Evolutionary conservation across 257 asterid genomes (phyloP), one percentile per base, ranked within the genome.

Genomic region (Primulina huaijiensis): DNA sequence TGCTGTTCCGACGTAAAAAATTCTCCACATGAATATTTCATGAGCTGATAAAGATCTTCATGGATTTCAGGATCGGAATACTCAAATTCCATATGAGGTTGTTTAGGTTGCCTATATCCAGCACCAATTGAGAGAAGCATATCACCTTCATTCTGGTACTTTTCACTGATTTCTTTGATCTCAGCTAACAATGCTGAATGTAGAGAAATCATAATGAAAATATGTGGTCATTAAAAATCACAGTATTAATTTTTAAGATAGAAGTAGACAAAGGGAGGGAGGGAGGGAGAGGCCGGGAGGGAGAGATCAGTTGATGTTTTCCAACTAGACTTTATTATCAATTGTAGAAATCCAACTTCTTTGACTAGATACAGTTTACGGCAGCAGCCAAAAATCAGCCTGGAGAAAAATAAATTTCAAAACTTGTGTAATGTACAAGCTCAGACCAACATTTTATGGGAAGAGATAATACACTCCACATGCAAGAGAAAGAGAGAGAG

Each of bases 61-160:
- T 94, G 97, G 85, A 94, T 80, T 46, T 86, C 90, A 16, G 80
- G 82, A 81, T 94, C 97, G 70, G 90, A 81, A 79, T 82, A 91
- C 75, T 79, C 84, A 59, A 79, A 88, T 73, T 80, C 88, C 90
- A 94, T 74, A 75, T 89, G 88, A 69, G 95, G 83, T 70, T 70
- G 71, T 50, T 73, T 69, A 40, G 91, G 88, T 38, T 80, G 93
- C 73, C 82, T 85, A 83, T 75, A 77, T 53, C 86, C 92, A 83
- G 90, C 90, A 75, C 83, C 86, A 35, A 78, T 34, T 27, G 92
- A 80, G 66, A 85, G 86, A 72, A 86, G 77, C 81, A 74, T 72
- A 55, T 85, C 93, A 12, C 89, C 87, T 77, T 86, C 95, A 50
- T 68, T 86, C 82, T 80, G 84, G 76, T 74, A 78, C 75, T 67